Base-by-base conservation (phyloP, 2,329 filamentous ascomycete species). In the Fusarium torulosum region DNA sequence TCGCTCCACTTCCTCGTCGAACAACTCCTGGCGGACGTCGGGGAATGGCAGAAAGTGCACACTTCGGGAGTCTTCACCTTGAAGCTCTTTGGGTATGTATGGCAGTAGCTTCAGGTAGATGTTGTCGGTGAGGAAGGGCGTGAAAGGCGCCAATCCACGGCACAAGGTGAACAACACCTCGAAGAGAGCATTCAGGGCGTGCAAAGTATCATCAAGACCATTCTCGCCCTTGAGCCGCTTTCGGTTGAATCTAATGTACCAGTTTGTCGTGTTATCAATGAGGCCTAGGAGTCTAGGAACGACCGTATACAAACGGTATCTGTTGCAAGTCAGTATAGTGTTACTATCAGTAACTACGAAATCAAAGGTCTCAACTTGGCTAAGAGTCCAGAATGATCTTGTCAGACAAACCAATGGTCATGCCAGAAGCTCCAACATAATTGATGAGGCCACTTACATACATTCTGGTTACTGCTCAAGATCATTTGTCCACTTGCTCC, bases 231-330 rank as follows among this genome's bases (percentile, higher is more conserved):
- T 97, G 70, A 97, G 84, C 54, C 94, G 89, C 78, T 92, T 92
- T 54, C 94, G 88, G 83, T 97, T 97, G 83, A 97, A 96, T 63
- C 94, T 88, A 77, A 97, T 97, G 80, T 97, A 97, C 94, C 94
- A 97, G 80, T 98, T 98, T n/a, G 94, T 97, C 6, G 92, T 94
- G 80, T 96, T 94, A 75, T 97, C 95, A 69, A 97, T 96, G 74
- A 97, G 86, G 59, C 86, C 86, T 19, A 97, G 85, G 62, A 98
- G 82, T 66, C 92, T 87, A 9, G 94, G 94, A 43, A 97, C 94
- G 43, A 98, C 95, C 2, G 94, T 98, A 79, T 97, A 98, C 35
- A 94, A 80, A 40, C 91, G 35, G 17, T 37, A 37, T 37, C 35
- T 37, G 17, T n/a, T 19, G 7, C 35, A 37, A 37, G 35, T 33